Base-by-base conservation (phyloP, 176 grass and related monocot genomes). In the Elaeis guineensis region DNA sequence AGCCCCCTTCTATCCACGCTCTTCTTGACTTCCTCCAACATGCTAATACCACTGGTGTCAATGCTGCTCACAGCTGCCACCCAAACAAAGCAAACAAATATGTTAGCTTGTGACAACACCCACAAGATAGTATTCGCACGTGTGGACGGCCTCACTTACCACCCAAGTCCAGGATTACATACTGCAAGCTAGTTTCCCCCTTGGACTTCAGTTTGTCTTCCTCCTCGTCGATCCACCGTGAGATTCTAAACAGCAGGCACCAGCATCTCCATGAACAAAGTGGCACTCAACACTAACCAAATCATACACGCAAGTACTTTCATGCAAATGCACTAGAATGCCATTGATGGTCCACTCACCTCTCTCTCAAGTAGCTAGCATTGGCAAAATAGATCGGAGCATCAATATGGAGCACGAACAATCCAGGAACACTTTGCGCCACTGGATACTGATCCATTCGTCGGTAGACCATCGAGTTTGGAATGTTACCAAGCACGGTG, bases 181-280 rank as follows among this genome's bases (percentile, higher is more conserved):
- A 92, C 66, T 81, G 81, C 61, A 98, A 32, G 20, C 49, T 70
- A 12, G 54, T 78, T 66, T 78, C 80, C 58, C 64, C 82, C 60
- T 83, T 83, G 39, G 50, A 54, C 59, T 83, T 71, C 18, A 78
- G 49, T 22, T 54, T 80, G 16, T 98, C 88, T 12, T 98, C 88
- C 56, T 98, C 94, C 0, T 98, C 94, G 5, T 93, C 88, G 21
- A 98, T 92, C 84, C 88, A 92, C 54, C 94, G 66, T 3, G 67
- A 71, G 76, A 98, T 78, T 79, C 93, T 85, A 64, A 66, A 50
- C 21, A 48, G 22, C 19, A 67, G 23, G 6, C 35, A 44, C 35
- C 35, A 44, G 11, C 28, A 44, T 11, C 35, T 12, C 11, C 35
- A 44, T 44, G 35, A 44, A 44, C 35, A 44, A 44, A 44, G 14